phyloP scores from a whole-genome alignment of 106 monocot species.

The Alisma plantagoaquatica region DNA sequence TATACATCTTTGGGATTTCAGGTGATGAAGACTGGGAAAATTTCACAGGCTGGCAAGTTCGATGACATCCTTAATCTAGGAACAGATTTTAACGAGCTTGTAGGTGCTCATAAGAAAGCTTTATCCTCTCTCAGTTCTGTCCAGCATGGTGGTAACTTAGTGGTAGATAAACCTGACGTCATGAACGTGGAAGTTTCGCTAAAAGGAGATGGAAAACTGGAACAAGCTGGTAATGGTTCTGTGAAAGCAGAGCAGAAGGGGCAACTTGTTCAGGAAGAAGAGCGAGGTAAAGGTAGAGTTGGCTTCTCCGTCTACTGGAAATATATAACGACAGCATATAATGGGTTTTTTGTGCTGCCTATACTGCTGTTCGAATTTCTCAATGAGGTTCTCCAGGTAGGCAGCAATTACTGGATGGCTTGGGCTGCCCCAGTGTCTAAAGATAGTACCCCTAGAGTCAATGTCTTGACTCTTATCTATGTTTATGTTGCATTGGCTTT shows the following conservation, averaged over 20 bases:
- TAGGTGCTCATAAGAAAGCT: conserved; percentile 64
- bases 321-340: conserved; percentile 61
- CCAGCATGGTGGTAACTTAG: no score
- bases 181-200: neutral
- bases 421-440: conserved; percentile 55
- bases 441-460: conserved; percentile 5
- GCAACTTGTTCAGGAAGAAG: conserved; percentile 30
- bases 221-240: conserved; percentile 19
- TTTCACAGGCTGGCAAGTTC: conserved; percentile 67
- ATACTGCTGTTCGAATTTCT: conserved; percentile 54
- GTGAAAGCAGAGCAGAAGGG: neutral
- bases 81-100: conserved; percentile 33
- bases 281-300: conserved; percentile 56
- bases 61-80: conserved; percentile 35
- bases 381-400: conserved; percentile 69
- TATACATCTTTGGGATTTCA: no score
- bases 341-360: conserved; percentile 56
- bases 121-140: neutral
- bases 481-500: conserved; percentile 48
- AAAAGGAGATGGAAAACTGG: neutral
- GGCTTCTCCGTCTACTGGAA: conserved; percentile 55
- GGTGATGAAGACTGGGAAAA: conserved; percentile 72
- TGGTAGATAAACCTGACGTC: neutral
- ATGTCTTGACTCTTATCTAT: conserved; percentile 32
- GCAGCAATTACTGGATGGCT: conserved; percentile 90